Evolutionary conservation across 225 moss, liverwort and hornwort genomes (phyloP), one percentile per base, ranked within the genome.

Genomic region (Neckera pumila): DNA sequence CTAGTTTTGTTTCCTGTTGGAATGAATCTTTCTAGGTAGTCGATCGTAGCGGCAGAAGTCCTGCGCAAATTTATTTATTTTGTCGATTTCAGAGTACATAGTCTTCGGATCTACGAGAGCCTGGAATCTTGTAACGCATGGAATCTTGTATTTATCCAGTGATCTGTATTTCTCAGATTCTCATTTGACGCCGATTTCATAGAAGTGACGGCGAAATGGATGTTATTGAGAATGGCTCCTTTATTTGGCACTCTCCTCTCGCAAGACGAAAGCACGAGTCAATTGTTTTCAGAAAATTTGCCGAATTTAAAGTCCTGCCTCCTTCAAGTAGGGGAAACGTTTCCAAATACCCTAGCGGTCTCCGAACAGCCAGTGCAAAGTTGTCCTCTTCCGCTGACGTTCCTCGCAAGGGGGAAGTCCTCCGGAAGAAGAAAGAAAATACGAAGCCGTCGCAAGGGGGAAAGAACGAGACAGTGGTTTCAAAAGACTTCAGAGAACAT

Each of bases 121-220:
- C 38, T 82, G 33, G 19, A n/a, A 42, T 47, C 21, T 87, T 72
- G 61, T 76, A 30, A 40, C 5, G 36, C 54, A 54, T 59, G 58
- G 18, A 43, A 54, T 56, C 14, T 83, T 71, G 38, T 66, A 57
- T 33, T 56, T 21, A 56, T 88, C 11, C 28, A 66, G 43, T 57
- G n/a, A 49, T 72, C 38, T 72, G 5, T 14, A 33, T 33, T 21
- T 45, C 17, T 84, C 84, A 67, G 27, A 23, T 38, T 79, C 43
- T 33, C 23, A 49, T 83, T 84, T 83, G 54, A 58, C 78, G 31
- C 51, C 25, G 38, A 61, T 70, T 78, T 79, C 43, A 49, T 54
- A 20, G 19, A 27, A 27, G 54, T 76, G 43, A 76, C 65, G 34
- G 45, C 14, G 83, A 83, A 78, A 93, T 91, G 93, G 91, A 92